Conservation (phyloP, 257 asterid genomes). For the Solanum tarapatanum region DNA sequence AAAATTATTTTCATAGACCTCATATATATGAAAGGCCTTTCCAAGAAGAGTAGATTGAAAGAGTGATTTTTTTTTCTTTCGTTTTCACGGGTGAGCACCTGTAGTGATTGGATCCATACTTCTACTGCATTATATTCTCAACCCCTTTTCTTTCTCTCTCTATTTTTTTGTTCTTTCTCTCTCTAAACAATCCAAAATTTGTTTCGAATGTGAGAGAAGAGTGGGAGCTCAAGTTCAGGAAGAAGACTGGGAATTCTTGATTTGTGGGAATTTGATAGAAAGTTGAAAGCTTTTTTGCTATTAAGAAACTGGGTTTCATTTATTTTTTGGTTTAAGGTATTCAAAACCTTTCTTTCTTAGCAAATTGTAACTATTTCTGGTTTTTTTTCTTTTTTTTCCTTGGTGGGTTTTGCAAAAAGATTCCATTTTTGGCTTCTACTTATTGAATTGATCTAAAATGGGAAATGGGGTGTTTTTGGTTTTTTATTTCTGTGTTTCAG, state of each 20-base stretch:
- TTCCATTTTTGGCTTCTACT: conserved; percentile 1
- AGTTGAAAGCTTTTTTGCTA: conserved; percentile 3
- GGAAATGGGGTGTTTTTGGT: neutral
- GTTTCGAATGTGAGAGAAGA: neutral
- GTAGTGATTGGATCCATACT: conserved; percentile 37
- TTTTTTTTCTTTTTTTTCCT: neutral
- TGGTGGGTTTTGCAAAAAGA: conserved; percentile 20
- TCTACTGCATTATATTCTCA: neutral
- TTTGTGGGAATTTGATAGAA: conserved; percentile 12
- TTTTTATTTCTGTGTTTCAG: neutral
- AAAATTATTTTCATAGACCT: neutral
- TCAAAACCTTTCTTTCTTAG: neutral
- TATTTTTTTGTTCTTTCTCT: conserved; percentile 3
- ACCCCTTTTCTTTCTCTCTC: neutral
- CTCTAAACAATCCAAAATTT: conserved; percentile 11
- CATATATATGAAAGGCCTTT: neutral
- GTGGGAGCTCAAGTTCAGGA: conserved; percentile 1
- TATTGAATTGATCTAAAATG: neutral
- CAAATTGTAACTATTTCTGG: conserved; percentile 5
- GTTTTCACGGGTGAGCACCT: conserved; percentile 34
- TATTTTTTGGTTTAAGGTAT: conserved; percentile 24
- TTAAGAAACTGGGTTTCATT: neutral
- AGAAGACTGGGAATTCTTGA: conserved; percentile 7
- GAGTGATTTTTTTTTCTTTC: neutral
- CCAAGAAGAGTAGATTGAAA: neutral